phyloP scores from a whole-genome alignment of 2,329 filamentous ascomycete species.

The Diaporthe destruens region DNA sequence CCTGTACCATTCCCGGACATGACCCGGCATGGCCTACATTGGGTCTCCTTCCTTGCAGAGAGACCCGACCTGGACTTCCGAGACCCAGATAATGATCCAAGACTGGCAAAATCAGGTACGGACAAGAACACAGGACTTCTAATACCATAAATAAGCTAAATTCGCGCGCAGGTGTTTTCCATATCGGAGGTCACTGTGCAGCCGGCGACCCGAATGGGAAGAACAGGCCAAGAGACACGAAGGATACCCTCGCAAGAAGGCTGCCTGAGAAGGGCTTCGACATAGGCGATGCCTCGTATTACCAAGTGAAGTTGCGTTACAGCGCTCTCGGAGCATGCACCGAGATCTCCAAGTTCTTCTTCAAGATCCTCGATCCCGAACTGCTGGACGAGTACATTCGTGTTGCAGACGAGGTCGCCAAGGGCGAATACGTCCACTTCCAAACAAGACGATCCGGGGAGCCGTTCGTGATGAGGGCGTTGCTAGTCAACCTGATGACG shows the following conservation, averaged over 20 bases:
- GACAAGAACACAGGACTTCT: accelerated
- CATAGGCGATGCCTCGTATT: not conserved
- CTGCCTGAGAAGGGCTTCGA: not conserved
- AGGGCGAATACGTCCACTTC: not conserved
- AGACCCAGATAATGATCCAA: not conserved
- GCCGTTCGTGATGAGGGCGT: not conserved
- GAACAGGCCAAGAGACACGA: not conserved
- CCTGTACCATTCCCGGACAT: not conserved
- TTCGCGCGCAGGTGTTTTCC: not conserved
- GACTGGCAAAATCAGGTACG: constrained; percentile 1
- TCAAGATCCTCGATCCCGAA: not conserved
- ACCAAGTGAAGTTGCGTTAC: not conserved
- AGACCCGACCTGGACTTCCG: constrained; percentile 14
- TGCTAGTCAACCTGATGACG: constrained; percentile 13
- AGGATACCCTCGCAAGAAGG: not conserved
- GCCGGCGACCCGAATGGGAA: not conserved
- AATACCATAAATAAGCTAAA: not conserved
- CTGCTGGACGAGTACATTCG: not conserved
- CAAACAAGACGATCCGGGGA: not conserved
- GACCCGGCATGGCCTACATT: constrained; percentile 15
- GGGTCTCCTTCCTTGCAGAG: not conserved
- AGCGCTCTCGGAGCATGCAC: constrained; percentile 3
- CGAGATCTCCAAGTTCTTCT: constrained; percentile 6
- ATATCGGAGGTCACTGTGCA: not conserved
- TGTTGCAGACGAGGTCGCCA: not conserved